Evolutionary conservation across 2,329 filamentous ascomycete species (phyloP).

Genomic region (Simplicillium aogashimaense): DNA sequence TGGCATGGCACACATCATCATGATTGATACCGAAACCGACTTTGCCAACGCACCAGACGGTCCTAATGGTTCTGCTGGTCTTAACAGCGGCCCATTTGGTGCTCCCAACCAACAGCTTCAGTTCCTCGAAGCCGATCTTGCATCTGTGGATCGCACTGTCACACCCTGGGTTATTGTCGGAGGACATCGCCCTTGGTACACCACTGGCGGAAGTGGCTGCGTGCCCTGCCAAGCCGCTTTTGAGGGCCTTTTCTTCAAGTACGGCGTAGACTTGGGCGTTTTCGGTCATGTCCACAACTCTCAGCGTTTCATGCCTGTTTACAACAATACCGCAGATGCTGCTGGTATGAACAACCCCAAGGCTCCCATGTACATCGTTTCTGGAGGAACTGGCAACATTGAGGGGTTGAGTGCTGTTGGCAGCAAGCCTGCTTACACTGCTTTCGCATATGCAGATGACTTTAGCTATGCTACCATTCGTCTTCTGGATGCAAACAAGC

Average conservation of each 20-base stretch:
- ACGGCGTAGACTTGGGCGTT: constrained; percentile 46
- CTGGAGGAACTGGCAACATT: neutral
- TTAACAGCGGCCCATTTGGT: constrained; percentile 41
- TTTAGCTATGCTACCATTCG: constrained; percentile 30
- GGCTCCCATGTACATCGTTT: constrained; percentile 20
- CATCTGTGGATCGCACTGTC: constrained; percentile 42
- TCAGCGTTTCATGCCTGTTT: constrained; percentile 37
- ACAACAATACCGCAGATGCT: constrained; percentile 23
- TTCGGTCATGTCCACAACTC: constrained; percentile 51
- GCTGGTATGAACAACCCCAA: constrained; percentile 24
- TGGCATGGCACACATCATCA: constrained; percentile 17
- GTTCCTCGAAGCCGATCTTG: constrained; percentile 45
- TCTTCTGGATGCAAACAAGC: neutral
- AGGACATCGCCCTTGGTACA: constrained; percentile 38
- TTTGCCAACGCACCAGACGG: constrained; percentile 17
- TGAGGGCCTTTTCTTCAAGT: constrained; percentile 41
- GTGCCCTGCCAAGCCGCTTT: constrained; percentile 39
- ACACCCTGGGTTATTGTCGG: constrained; percentile 33
- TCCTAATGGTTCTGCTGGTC: constrained; percentile 12
- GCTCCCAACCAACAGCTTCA: constrained; percentile 35
- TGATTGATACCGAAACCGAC: constrained; percentile 23
- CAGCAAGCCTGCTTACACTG: constrained; percentile 28
- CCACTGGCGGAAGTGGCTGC: constrained; percentile 26
- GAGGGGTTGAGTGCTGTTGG: constrained; percentile 31
- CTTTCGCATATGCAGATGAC: constrained; percentile 39